These are phyloP conservation scores for Paratinospora sagittata DNA, from an alignment of 164 flowering plant species.

Conservation along the genomic window DNA sequence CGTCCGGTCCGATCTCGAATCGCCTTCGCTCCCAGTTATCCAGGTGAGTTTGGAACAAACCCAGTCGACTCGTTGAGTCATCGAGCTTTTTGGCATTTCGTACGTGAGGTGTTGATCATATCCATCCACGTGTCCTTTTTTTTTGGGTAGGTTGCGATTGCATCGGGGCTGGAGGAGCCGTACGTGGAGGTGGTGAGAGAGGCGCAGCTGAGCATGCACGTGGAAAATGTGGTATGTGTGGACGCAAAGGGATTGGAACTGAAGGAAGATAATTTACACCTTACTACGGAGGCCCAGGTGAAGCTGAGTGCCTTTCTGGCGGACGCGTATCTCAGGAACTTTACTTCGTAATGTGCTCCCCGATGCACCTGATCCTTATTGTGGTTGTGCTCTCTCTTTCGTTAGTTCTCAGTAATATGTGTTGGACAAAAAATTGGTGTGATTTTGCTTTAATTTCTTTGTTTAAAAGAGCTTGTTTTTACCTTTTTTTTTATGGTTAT, in stretches of 20 bases:
- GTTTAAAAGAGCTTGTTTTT: too few species aligned
- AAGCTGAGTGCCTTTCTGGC: conserved; percentile 55
- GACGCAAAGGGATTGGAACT: conserved; percentile 70
- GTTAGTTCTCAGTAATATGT: too few species aligned
- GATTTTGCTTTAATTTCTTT: too few species aligned
- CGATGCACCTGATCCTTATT: conserved; percentile 5
- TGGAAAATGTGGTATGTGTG: conserved; percentile 54
- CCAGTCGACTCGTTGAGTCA: neutral
- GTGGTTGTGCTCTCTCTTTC: too few species aligned
- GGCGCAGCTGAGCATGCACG: conserved; percentile 47
- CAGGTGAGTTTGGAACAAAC: conserved; percentile 38
- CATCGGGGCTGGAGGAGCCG: conserved; percentile 62
- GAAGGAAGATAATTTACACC: conserved; percentile 52
- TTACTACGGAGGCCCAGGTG: conserved; percentile 58
- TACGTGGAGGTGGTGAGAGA: conserved; percentile 59
- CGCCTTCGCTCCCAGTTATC: conserved; percentile 62
- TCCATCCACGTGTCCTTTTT: too few species aligned
- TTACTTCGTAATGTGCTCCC: conserved; percentile 10
- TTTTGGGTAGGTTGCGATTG: conserved; percentile 63
- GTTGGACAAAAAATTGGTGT: too few species aligned
- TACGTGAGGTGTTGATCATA: too few species aligned
- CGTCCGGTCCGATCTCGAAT: conserved; percentile 51
- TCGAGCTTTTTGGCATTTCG: too few species aligned
- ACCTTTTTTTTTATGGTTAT: too few species aligned
- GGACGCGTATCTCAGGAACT: conserved; percentile 41